Conservation (phyloP, 495 filamentous ascomycete species). For the Talaromyces trachyspermus region DNA sequence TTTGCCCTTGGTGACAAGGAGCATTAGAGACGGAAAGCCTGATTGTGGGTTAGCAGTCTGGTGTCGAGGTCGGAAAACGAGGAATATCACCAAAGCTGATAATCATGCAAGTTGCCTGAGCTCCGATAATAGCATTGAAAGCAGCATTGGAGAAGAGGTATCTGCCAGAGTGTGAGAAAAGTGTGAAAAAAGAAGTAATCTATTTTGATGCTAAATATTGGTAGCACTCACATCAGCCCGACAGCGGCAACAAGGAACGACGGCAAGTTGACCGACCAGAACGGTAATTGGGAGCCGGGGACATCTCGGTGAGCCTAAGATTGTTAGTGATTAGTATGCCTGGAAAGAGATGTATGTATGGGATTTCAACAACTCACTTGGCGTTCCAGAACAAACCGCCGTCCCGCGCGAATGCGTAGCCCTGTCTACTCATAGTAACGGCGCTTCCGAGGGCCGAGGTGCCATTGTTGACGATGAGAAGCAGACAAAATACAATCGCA, state of each 20-base stretch:
- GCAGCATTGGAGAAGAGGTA: constrained; percentile 4
- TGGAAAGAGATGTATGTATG: not conserved
- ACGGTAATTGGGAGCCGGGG: not conserved
- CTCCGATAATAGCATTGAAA: constrained; percentile 7
- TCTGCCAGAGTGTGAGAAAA: not conserved
- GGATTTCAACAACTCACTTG: not conserved
- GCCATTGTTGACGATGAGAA: not conserved
- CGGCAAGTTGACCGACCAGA: not conserved
- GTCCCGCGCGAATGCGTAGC: constrained; percentile 5
- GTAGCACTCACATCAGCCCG: not conserved
- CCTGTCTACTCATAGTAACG: constrained; percentile 2
- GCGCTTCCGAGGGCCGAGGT: constrained; percentile 3
- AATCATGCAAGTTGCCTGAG: constrained; percentile 1
- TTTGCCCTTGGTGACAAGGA: not conserved
- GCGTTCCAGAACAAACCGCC: constrained; percentile 2
- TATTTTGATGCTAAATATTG: too few relatives aligned
- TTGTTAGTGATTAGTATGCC: too few relatives aligned
- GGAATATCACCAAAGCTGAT: constrained; percentile 8
- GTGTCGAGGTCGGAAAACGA: too few relatives aligned
- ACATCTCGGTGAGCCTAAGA: not conserved
- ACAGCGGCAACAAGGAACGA: not conserved
- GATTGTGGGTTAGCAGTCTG: too few relatives aligned
- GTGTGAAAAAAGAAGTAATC: too few relatives aligned
- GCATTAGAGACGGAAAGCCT: not conserved
- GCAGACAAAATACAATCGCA: constrained; percentile 1